These are phyloP conservation scores for Sextonia rubra DNA, from an alignment of 164 flowering plant species.

Conservation along the genomic window DNA sequence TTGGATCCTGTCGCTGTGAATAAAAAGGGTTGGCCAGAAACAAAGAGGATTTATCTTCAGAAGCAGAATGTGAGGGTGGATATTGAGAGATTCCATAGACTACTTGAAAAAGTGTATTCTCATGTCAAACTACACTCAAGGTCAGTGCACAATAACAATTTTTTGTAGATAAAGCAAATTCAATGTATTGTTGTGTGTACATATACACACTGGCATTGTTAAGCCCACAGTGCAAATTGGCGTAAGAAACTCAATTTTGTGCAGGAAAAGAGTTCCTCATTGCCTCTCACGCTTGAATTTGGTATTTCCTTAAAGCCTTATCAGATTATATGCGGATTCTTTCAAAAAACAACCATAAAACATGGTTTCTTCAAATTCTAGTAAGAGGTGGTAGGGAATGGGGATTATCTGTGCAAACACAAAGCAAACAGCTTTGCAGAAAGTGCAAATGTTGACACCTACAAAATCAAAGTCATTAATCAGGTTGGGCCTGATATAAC, in stretches of 20 bases:
- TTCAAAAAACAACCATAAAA: too few species aligned
- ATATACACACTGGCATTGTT: background rate
- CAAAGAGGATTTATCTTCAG: constrained; percentile 14
- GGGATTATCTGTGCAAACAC: too few species aligned
- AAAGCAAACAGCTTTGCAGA: too few species aligned
- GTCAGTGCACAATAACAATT: background rate
- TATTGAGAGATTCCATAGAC: constrained; percentile 4
- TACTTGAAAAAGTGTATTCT: constrained; percentile 7
- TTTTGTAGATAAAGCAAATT: too few species aligned
- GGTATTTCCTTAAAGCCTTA: background rate
- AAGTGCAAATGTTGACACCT: too few species aligned
- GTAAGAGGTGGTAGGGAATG: too few species aligned
- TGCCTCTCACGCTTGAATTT: background rate
- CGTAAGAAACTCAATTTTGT: too few species aligned
- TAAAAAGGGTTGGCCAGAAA: constrained; percentile 9
- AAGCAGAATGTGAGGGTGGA: constrained; percentile 12
- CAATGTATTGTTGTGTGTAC: background rate
- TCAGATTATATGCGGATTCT: too few species aligned
- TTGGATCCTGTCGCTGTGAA: constrained; percentile 5
- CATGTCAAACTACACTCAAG: background rate
- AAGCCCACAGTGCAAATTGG: too few species aligned
- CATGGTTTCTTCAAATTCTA: too few species aligned
- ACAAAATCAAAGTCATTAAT: too few species aligned
- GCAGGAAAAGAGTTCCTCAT: background rate
- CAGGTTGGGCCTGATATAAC: too few species aligned